phyloP scores from a whole-genome alignment of 352 stramenopile species.

The Aphanomyces invadans region DNA sequence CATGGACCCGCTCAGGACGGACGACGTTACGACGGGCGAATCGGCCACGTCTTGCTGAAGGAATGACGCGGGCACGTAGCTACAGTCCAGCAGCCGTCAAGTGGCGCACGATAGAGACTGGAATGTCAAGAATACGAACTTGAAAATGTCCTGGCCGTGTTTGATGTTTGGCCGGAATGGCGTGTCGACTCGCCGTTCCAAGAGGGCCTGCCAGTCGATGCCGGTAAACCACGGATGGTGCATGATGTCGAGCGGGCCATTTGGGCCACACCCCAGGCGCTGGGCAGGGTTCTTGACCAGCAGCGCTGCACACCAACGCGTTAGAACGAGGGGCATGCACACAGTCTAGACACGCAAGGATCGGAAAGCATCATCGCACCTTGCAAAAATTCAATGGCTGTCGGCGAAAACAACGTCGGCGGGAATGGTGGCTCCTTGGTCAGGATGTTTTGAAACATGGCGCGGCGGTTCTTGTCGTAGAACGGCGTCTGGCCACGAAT shows the following conservation, averaged over 20 bases:
- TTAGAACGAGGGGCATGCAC: not conserved
- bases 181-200: constrained; percentile 54
- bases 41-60: constrained; percentile 78
- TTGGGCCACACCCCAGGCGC: constrained; percentile 50
- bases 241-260: constrained; percentile 71
- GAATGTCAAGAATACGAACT: constrained; percentile 32
- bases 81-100: not conserved
- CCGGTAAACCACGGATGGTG: constrained; percentile 69
- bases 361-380: constrained; percentile 1
- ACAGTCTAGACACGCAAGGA: not conserved
- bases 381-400: constrained; percentile 57
- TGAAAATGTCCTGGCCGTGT: constrained; percentile 47
- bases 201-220: constrained; percentile 69
- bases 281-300: constrained; percentile 64
- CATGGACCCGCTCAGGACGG: constrained; percentile 43
- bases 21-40: constrained; percentile 53
- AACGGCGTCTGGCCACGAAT: constrained; percentile 78
- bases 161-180: constrained; percentile 58
- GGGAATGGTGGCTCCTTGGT: constrained; percentile 58
- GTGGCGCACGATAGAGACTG: not conserved
- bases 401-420: constrained; percentile 52
- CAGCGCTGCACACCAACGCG: constrained; percentile 24
- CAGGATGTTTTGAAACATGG: constrained; percentile 85
- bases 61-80: constrained; percentile 59
- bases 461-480: constrained; percentile 71